Percentiles rank a stretch among this genome's conserved stretches.
Conservation (phyloP, 768 basidiomycete species). For the Saitozyma sp. region DNA sequence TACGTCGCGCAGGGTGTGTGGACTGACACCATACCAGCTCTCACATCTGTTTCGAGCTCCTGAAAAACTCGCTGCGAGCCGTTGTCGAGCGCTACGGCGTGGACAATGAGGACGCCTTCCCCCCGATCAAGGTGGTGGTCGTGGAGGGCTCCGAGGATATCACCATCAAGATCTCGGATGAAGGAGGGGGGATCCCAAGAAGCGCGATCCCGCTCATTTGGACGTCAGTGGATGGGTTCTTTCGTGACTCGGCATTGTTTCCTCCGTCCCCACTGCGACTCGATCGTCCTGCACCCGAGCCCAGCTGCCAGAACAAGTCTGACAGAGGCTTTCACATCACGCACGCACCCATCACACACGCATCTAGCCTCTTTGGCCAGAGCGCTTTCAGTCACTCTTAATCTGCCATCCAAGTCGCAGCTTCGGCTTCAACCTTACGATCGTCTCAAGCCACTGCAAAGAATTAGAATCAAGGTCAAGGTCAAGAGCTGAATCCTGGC, state of each 20-base stretch:
- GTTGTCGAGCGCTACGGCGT: conserved; percentile 90
- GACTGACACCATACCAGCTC: conserved; percentile 54
- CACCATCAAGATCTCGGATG: conserved; percentile 97
- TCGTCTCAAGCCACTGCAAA: neutral
- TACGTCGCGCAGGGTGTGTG: neutral
- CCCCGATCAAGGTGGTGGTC: conserved; percentile 90
- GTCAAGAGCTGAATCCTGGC: too few relatives aligned
- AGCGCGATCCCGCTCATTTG: conserved; percentile 80
- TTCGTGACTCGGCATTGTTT: too few relatives aligned
- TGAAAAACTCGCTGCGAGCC: conserved; percentile 96
- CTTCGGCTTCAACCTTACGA: neutral
- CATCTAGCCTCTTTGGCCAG: too few relatives aligned
- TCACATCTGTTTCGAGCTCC: conserved; percentile 93
- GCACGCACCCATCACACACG: too few relatives aligned
- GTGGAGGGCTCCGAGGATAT: conserved; percentile 98
- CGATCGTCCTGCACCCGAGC: too few relatives aligned
- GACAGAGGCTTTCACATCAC: too few relatives aligned
- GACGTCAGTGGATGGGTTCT: conserved; percentile 71
- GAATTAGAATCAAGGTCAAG: too few relatives aligned
- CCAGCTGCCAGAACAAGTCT: too few relatives aligned
- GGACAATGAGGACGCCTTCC: conserved; percentile 73
- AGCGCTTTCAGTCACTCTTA: neutral
- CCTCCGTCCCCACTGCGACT: too few relatives aligned
- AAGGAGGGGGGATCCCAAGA: conserved; percentile 90
- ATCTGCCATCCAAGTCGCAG: neutral